Evolutionary conservation across 768 basidiomycete species (phyloP).

Genomic region (Boletus coccyginus): DNA sequence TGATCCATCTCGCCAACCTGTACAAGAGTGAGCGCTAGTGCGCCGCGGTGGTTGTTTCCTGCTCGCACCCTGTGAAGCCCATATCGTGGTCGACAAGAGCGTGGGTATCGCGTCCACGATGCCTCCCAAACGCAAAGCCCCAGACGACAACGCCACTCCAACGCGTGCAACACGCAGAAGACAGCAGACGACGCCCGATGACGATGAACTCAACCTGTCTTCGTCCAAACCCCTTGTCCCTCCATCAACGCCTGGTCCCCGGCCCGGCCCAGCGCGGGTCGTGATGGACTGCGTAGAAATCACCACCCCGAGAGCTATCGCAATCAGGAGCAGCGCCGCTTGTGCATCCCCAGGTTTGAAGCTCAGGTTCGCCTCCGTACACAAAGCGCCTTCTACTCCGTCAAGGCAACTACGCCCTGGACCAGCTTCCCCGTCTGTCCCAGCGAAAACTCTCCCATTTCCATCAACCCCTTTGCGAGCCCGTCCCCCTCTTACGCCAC

Average conservation of each 20-base stretch:
- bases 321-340: not conserved
- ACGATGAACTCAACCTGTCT: constrained; percentile 32
- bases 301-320: constrained; percentile 20
- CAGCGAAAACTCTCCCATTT: not conserved
- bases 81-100: constrained; percentile 32
- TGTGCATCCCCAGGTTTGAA: constrained; percentile 14
- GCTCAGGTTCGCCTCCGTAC: not conserved
- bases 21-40: not conserved
- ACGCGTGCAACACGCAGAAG: constrained; percentile 35
- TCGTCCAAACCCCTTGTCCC: constrained; percentile 2
- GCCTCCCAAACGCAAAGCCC: constrained; percentile 44
- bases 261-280: constrained; percentile 17
- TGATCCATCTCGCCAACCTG: constrained; percentile 79
- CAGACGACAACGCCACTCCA: constrained; percentile 22
- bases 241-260: constrained; percentile 25
- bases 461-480: constrained; percentile 16
- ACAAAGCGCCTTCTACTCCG: constrained; percentile 18
- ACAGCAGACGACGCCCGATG: constrained; percentile 6
- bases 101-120: constrained; percentile 26
- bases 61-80: constrained; percentile 61
- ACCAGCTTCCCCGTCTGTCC: not conserved
- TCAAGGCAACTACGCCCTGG: constrained; percentile 5
- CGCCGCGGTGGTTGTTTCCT: not conserved
- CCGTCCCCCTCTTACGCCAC: constrained; percentile 15
- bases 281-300: constrained; percentile 34